Base-by-base conservation (phyloP, 352 stramenopile genomes). In the Pythium guiyangense region DNA sequence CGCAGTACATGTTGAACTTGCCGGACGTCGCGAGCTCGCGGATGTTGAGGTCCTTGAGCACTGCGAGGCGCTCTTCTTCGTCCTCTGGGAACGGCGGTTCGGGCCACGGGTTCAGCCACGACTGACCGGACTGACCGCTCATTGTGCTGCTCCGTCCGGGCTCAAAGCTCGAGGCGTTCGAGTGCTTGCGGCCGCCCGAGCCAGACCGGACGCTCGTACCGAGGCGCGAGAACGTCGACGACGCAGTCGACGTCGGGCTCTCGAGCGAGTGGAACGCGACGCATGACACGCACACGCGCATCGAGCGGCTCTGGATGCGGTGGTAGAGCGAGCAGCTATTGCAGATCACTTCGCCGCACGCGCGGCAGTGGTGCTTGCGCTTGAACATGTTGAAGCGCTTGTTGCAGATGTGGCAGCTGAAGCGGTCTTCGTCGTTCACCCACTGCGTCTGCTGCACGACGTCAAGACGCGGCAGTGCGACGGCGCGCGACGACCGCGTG, bases 1-100 rank as follows among this genome's bases (percentile, higher is more conserved):
- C 84, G 59, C 84, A 94, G 48, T 92, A 92, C 79, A 89, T 92
- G 66, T 92, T 92, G 63, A 93, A 94, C 66, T 88, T 89, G 58
- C 84, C 79, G 3, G 79, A 89, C 6, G 69, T 69, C 4, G 80
- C 77, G 12, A 90, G 70, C 26, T 90, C 78, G 17, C 71, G 79
- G 50, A 92, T 90, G 60, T 92, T 90, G 64, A 95, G 73, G 12
- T 89, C 77, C 4, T 75, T 81, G n/a, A 95, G 48, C 9, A 85
- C 82, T 2, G 54, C 66, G 20, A 95, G 67, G 10, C 85, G 85
- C 49, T 90, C 83, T 39, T 88, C 76, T 67, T 95, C 85, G 50
- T 93, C 77, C 6, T 87, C 71, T 5, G 83, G 83, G 44, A 88
- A 88, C 18, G 85, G 85, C 27, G 83, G 85, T 62, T 92, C 80